Base-by-base conservation (phyloP, 1,139 yeast genomes). In the Debaryomyces coudertii region DNA sequence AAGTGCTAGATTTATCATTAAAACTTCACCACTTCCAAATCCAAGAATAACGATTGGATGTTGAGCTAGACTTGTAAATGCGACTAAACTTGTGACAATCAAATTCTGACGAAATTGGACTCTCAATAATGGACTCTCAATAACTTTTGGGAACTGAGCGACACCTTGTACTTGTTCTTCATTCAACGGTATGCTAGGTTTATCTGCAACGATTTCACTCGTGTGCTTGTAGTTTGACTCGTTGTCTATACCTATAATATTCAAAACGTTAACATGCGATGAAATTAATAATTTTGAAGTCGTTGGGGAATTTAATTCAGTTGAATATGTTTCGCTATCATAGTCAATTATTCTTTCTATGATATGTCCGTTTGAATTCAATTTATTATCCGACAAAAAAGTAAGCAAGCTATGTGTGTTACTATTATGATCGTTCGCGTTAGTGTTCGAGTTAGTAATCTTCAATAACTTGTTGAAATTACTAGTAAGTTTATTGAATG, bases 61-160 rank as follows among this genome's bases (percentile, higher is more conserved):
- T 18, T 53, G 51, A 25, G 51, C 47, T 16, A 46, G 44, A 8
- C 52, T 45, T 5, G 57, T 57, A 45, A 69, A 62, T 2, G 73
- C 50, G n/a, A 61, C 56, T 45, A 71, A 46, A 4, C 64, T 50
- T 0, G 78, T 70, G 3, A 69, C 61, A 5, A 72, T 51, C 7
- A 61, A 49, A 23, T 58, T 52, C 9, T 55, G 50, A 16, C 62
- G 57, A 42, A 73, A 63, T 44, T 64, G 66, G 3, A 74, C 43
- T 33, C 79, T 52, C 28, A 74, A 57, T 4, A 73, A 46, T 0
- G 79, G 76, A 11, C 52, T 55, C 49, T 73, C 77, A 2, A 68
- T 56, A 1, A 58, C 48, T 44, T 63, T 63, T 16, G 54, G 53
- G 47, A 60, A 60, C 16, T 40, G 27, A 7, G 11, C 16, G 51